phyloP scores from a whole-genome alignment of 345 rosid genomes.

The Lagerstroemia speciosa region DNA sequence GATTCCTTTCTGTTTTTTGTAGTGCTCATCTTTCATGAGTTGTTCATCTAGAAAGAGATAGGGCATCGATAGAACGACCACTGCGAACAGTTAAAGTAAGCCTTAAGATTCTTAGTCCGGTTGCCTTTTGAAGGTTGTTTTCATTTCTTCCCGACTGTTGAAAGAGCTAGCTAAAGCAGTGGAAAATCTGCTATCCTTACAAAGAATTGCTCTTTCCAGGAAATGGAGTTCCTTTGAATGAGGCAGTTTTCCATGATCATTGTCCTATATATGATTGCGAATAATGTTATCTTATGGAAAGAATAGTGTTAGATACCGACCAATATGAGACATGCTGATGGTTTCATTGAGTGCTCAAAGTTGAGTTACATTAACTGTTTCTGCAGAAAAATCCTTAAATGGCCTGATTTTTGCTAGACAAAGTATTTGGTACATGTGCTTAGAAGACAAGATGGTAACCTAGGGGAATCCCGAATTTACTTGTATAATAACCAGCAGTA shows the following conservation, averaged over 20 bases:
- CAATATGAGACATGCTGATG: background rate
- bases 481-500: no score
- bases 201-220: background rate
- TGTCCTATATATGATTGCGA: background rate
- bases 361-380: no score
- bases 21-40: background rate
- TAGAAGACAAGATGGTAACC: no score
- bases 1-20: background rate
- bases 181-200: background rate
- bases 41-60: background rate
- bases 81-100: background rate
- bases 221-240: background rate
- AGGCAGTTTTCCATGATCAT: background rate
- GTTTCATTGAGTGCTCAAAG: no score
- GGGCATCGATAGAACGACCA: background rate
- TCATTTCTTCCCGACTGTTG: background rate
- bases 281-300: background rate
- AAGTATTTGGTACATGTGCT: no score
- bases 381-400: no score
- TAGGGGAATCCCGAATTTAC: no score
- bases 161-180: background rate
- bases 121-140: background rate
- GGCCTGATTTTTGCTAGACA: no score
- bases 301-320: background rate
- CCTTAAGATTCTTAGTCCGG: background rate